Conservation (phyloP, 441 rosid genomes). For the Jatropha multifida region DNA sequence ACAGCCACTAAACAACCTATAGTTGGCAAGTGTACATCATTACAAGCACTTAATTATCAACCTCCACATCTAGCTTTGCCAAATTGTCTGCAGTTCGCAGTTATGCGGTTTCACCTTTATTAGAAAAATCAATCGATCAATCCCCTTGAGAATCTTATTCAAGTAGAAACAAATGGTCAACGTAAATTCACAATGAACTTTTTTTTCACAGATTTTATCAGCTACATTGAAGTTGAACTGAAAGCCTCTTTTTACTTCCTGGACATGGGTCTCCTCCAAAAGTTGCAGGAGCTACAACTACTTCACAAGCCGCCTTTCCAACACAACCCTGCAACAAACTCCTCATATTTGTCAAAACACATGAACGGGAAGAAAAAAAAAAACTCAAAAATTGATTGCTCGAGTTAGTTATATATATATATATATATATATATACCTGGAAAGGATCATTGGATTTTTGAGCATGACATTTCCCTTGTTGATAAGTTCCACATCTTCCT, state of each 20-base stretch:
- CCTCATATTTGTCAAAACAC: background rate
- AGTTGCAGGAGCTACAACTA: slow-evolving; percentile 66
- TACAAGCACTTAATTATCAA: slow-evolving; percentile 12
- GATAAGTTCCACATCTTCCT: slow-evolving; percentile 81
- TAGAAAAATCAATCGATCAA: slow-evolving; percentile 7
- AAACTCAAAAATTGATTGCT: too few relatives aligned
- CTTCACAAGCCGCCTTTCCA: slow-evolving; percentile 73
- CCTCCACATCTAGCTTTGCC: slow-evolving; percentile 25
- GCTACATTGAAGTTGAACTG: slow-evolving; percentile 78
- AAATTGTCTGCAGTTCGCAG: background rate
- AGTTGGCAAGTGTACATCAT: background rate
- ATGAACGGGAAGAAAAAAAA: background rate
- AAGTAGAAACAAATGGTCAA: background rate
- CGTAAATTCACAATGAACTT: background rate
- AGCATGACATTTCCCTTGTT: slow-evolving; percentile 77
- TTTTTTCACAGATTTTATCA: slow-evolving; percentile 40
- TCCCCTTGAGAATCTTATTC: slow-evolving; percentile 12
- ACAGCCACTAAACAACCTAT: background rate
- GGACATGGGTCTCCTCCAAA: slow-evolving; percentile 97
- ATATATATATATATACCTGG: slow-evolving; percentile 37
- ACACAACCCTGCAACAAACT: slow-evolving; percentile 60
- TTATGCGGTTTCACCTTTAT: background rate
- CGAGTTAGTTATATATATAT: background rate
- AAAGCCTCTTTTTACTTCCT: slow-evolving; percentile 70
- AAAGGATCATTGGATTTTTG: slow-evolving; percentile 81